Evolutionary conservation across 2,329 filamentous ascomycete species (phyloP).

Genomic region (Apiospora koreana): DNA sequence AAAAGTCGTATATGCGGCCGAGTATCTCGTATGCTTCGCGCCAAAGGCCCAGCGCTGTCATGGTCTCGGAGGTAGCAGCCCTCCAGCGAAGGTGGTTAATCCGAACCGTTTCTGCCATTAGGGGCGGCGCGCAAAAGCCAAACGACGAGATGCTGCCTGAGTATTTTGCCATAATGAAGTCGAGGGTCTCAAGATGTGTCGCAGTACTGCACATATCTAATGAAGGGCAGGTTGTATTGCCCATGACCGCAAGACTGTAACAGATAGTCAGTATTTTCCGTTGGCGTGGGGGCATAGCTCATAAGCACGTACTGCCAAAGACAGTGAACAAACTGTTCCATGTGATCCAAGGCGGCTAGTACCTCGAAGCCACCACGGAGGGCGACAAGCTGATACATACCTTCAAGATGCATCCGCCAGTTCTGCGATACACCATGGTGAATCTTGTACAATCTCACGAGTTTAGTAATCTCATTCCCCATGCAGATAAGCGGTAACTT

Average conservation of each 20-base stretch:
- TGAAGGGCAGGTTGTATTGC: constrained; percentile 38
- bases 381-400: constrained; percentile 30
- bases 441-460: constrained; percentile 20
- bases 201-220: constrained; percentile 28
- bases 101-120: constrained; percentile 36
- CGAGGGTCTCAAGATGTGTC: constrained; percentile 27
- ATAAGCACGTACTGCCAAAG: constrained; percentile 25
- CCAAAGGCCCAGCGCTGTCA: constrained; percentile 9
- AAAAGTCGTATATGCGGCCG: constrained; percentile 30
- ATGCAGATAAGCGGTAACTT: constrained; percentile 15
- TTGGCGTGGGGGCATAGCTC: neutral
- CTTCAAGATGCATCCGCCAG: constrained; percentile 39
- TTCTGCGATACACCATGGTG: constrained; percentile 31
- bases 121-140: constrained; percentile 30
- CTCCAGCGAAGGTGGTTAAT: constrained; percentile 37
- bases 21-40: constrained; percentile 26
- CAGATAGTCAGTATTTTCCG: constrained; percentile 15
- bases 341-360: constrained; percentile 20
- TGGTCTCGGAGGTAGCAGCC: constrained; percentile 12
- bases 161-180: constrained; percentile 23
- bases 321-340: constrained; percentile 27
- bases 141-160: constrained; percentile 22
- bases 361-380: constrained; percentile 34
- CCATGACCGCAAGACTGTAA: constrained; percentile 32
- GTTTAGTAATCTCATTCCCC: constrained; percentile 1